Evolutionary conservation across 2,329 filamentous ascomycete genomes (phyloP).

Genomic region (Fusarium falciforme): DNA sequence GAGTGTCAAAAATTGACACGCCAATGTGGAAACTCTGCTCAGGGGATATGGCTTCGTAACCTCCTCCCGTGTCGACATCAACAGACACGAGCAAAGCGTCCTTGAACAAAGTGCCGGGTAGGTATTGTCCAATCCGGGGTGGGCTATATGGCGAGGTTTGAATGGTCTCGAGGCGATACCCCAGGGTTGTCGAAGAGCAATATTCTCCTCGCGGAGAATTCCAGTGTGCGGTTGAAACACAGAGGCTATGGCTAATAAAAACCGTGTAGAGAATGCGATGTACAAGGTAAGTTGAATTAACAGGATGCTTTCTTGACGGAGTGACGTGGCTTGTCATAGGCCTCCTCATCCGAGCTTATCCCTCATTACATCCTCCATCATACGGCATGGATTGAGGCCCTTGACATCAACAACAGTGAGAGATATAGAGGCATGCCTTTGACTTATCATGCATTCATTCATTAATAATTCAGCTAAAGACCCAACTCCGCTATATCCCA

Average conservation of each 20-base stretch:
- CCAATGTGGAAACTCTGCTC: conserved; percentile 30
- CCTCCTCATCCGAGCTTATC: not conserved
- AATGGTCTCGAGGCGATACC: conserved; percentile 16
- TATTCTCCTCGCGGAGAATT: conserved; percentile 35
- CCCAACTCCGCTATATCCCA: conserved; percentile 3
- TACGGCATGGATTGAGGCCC: not conserved
- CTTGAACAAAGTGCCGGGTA: conserved; percentile 20
- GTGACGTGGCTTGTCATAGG: not conserved
- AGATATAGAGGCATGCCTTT: too few relatives aligned
- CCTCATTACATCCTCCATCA: not conserved
- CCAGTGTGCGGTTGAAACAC: conserved; percentile 16
- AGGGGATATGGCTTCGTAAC: conserved; percentile 20
- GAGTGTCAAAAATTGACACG: conserved; percentile 31
- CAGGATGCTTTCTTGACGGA: not conserved
- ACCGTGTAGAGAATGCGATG: not conserved
- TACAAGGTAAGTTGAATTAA: not conserved
- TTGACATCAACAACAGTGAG: not conserved
- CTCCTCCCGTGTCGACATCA: conserved; percentile 21
- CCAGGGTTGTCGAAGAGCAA: conserved; percentile 31
- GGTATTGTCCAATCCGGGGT: not conserved
- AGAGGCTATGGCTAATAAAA: too few relatives aligned
- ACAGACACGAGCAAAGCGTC: conserved; percentile 24
- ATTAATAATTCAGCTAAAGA: not conserved
- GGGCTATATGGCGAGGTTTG: not conserved
- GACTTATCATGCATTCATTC: not conserved